Evolutionary conservation across 1,139 yeast species (phyloP).

Genomic region (Candida pseudoviswanathii): DNA sequence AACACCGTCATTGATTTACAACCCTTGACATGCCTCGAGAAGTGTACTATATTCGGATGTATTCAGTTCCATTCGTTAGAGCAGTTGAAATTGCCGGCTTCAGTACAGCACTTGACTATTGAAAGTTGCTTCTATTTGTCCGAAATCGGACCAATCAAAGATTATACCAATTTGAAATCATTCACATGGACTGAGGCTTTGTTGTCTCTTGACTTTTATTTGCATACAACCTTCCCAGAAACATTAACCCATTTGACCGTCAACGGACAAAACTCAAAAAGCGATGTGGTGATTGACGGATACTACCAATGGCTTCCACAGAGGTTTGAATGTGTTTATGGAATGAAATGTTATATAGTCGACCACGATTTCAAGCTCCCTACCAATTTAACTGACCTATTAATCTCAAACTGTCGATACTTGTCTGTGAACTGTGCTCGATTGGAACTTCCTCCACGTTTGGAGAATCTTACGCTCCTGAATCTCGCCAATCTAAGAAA

Average conservation of each 20-base stretch:
- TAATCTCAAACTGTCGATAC: constrained; percentile 10
- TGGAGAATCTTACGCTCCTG: constrained; percentile 4
- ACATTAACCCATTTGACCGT: constrained; percentile 6
- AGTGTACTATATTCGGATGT: constrained; percentile 1
- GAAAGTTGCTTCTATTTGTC: constrained; percentile 7
- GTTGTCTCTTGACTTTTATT: constrained; percentile 8
- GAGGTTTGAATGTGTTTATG: constrained; percentile 7
- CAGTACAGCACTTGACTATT: constrained; percentile 5
- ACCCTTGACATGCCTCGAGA: neutral
- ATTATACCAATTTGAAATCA: constrained; percentile 6
- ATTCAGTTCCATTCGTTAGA: constrained; percentile 4
- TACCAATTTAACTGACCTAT: constrained; percentile 1
- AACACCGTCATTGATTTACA: neutral
- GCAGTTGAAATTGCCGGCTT: constrained; percentile 6
- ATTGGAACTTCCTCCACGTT: constrained; percentile 5
- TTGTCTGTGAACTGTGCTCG: constrained; percentile 6
- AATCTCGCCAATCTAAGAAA: constrained; percentile 9
- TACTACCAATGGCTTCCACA: constrained; percentile 8
- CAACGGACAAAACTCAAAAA: constrained; percentile 8
- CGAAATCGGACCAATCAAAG: constrained; percentile 2
- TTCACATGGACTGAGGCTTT: constrained; percentile 11
- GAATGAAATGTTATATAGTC: constrained; percentile 9
- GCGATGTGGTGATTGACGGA: constrained; percentile 1
- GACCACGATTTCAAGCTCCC: constrained; percentile 10
- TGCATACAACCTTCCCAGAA: constrained; percentile 5